Evolutionary conservation across 768 basidiomycete genomes (phyloP).

Genomic region (Phallus indusiatus): DNA sequence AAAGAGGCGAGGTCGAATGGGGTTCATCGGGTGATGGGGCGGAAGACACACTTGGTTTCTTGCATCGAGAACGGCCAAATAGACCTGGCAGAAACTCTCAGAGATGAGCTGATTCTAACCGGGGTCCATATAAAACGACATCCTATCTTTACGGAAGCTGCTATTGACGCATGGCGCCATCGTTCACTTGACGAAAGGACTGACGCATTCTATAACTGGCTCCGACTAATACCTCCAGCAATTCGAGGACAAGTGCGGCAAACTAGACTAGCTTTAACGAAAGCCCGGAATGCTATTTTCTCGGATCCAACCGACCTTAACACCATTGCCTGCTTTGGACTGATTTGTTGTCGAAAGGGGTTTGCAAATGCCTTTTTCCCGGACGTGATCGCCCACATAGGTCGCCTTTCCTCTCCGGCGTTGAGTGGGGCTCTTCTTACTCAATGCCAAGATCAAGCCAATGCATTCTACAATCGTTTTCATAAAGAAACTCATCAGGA

Average conservation of each 20-base stretch:
- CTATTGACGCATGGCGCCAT: conserved; percentile 3
- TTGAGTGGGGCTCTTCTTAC: conserved; percentile 1
- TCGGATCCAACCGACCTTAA: conserved; percentile 5
- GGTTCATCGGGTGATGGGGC: conserved; percentile 1
- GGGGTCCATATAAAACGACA: conserved; percentile 4
- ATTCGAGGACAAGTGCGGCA: neutral
- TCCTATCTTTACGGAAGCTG: conserved; percentile 2
- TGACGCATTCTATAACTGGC: conserved; percentile 6
- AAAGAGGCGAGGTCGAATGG: neutral
- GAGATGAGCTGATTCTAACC: neutral
- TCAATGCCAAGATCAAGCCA: neutral
- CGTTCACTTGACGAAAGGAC: neutral
- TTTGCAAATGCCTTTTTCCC: neutral
- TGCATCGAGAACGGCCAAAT: neutral
- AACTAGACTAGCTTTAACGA: neutral
- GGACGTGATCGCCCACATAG: conserved; percentile 5
- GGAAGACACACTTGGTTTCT: neutral
- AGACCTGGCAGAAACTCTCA: conserved; percentile 2
- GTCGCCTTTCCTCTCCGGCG: conserved; percentile 2
- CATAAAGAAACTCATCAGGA: neutral
- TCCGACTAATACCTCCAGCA: conserved; percentile 2
- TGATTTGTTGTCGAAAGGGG: conserved; percentile 2
- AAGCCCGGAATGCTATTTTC: neutral
- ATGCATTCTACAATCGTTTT: neutral
- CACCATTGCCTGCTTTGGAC: conserved; percentile 6